Evolutionary conservation across 2,329 filamentous ascomycete genomes (phyloP), one percentile per base, ranked within the genome.

Genomic region (Zopfia rhizophila): DNA sequence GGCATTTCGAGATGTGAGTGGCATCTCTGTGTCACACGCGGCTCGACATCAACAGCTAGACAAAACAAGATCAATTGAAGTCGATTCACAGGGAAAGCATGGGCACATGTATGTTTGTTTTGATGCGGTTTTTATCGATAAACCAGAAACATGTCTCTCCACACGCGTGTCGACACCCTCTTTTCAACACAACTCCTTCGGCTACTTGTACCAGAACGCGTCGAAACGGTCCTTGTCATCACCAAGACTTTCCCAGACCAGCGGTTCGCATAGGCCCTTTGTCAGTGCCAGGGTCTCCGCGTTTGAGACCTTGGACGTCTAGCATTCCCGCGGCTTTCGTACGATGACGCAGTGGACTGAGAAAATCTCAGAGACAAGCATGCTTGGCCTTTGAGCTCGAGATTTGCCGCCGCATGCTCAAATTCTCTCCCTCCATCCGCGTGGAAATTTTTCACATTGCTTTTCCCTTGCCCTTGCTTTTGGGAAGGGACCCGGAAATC

Each of bases 191-290:
- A 13, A 29, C 24, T 31, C 30, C 7, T 18, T 43, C 39, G 39
- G 39, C 40, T 44, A 44, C 22, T 12, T 4, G 19, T n/a, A n/a
- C n/a, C n/a, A n/a, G n/a, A n/a, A 18, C 40, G 32, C 24, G 39
- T 19, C 17, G 19, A 37, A 33, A 25, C 22, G 8, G n/a, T 14
- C 38, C 16, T n/a, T n/a, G n/a, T n/a, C n/a, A n/a, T 21, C 6
- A 22, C 29, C 27, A 41, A 41, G 38, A 31, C n/a, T 24, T 16
- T 36, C 41, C 42, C 42, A 45, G 42, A 25, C 42, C 33, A 38
- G 17, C 42, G 42, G 42, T 38, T 38, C 32, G 41, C 25, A 31
- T 30, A 12, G 33, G 18, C 18, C 24, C 33, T 27, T 11, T 45
- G 42, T 28, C 42, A 45, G 39, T 45, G 22, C 42, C 33, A 5